Conservation (phyloP, 352 stramenopile species). For the Pythium phragmitis region DNA sequence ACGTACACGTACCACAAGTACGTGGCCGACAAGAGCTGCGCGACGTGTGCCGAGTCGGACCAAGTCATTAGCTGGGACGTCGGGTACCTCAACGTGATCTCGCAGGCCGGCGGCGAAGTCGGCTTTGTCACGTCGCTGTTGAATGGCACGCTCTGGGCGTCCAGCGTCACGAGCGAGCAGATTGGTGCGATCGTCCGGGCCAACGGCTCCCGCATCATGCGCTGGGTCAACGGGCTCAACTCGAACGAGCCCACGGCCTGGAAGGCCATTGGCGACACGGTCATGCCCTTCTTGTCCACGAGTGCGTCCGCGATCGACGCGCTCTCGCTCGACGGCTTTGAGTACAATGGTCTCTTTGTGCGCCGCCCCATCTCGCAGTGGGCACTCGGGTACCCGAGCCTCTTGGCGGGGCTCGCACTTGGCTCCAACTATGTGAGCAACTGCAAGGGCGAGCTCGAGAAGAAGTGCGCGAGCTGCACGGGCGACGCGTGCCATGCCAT, state of each 20-base stretch:
- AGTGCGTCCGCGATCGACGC: slow-evolving; percentile 35
- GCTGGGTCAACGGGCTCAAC: slow-evolving; percentile 77
- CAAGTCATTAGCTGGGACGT: slow-evolving; percentile 56
- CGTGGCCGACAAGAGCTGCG: slow-evolving; percentile 43
- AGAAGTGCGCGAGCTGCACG: slow-evolving; percentile 39
- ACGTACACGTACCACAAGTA: slow-evolving; percentile 78
- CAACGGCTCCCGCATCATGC: slow-evolving; percentile 64
- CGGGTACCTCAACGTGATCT: slow-evolving; percentile 71
- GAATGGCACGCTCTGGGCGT: slow-evolving; percentile 42
- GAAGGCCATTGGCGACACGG: slow-evolving; percentile 49
- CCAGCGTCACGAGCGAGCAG: slow-evolving; percentile 17
- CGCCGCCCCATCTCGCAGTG: slow-evolving; percentile 56
- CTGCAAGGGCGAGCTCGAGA: slow-evolving; percentile 39
- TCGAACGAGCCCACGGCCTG: slow-evolving; percentile 65
- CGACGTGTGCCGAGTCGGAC: slow-evolving; percentile 56
- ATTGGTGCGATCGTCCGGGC: slow-evolving; percentile 32
- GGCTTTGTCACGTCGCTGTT: slow-evolving; percentile 50
- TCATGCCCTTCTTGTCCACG: slow-evolving; percentile 39
- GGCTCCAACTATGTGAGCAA: slow-evolving; percentile 35
- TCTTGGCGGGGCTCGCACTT: slow-evolving; percentile 58
- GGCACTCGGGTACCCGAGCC: slow-evolving; percentile 69
- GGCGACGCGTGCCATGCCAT: slow-evolving; percentile 32
- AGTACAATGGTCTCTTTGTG: slow-evolving; percentile 74
- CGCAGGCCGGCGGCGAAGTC: slow-evolving; percentile 54
- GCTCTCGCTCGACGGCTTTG: slow-evolving; percentile 58